These are phyloP conservation scores for Termitomyces sp. DNA, from an alignment of 1,284 basidiomycete genomes.

Conservation along the genomic window DNA sequence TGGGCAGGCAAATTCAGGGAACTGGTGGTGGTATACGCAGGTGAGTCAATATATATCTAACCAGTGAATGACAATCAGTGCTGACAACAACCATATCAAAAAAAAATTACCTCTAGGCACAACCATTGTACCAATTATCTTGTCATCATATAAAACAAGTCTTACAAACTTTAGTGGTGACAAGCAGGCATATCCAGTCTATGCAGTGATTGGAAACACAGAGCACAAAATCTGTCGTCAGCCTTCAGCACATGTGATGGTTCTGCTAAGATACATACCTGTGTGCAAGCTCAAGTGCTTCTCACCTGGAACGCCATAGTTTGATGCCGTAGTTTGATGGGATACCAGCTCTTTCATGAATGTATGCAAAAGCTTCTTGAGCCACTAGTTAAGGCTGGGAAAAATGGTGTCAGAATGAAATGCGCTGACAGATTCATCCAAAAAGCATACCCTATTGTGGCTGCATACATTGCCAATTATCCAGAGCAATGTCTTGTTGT, in stretches of 20 bases:
- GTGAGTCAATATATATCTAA: neutral
- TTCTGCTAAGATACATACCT: conserved; percentile 39
- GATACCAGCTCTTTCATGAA: conserved; percentile 33
- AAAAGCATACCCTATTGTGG: conserved; percentile 13
- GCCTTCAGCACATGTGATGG: neutral
- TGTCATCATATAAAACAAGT: conserved; percentile 10
- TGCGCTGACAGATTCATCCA: conserved; percentile 33
- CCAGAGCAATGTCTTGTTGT: conserved; percentile 4
- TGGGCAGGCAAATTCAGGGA: conserved; percentile 1
- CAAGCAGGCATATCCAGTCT: neutral
- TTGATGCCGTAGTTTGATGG: conserved; percentile 13
- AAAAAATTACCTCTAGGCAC: conserved; percentile 2
- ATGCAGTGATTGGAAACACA: neutral
- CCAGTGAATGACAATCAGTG: neutral
- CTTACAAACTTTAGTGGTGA: conserved; percentile 7
- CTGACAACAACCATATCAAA: neutral
- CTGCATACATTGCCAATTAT: conserved; percentile 31
- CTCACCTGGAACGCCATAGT: conserved; percentile 16
- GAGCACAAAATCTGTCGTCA: neutral
- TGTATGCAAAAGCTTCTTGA: conserved; percentile 32
- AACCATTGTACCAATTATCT: conserved; percentile 6
- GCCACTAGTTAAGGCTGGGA: conserved; percentile 28
- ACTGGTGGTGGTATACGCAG: conserved; percentile 8
- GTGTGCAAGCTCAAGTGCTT: conserved; percentile 33
- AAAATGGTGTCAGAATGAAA: conserved; percentile 28